Conservation (phyloP, 148 eudicot genomes). For the Amaranthus palmeri region DNA sequence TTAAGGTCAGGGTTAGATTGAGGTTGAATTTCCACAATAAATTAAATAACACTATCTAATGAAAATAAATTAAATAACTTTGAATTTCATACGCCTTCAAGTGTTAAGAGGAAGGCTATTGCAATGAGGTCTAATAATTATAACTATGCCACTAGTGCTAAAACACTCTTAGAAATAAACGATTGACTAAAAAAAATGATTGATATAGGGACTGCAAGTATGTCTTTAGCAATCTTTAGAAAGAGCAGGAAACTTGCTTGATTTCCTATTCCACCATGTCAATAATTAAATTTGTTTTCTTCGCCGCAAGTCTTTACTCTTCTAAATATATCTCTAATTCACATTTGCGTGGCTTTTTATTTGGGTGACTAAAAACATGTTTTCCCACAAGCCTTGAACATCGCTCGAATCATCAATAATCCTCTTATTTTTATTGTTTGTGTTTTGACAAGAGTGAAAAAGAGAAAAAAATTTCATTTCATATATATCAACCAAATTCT, state of each 20-base stretch:
- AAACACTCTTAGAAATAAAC: conserved; percentile 10
- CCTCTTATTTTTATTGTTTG: neutral
- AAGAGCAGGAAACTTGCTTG: conserved; percentile 10
- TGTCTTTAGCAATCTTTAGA: conserved; percentile 6
- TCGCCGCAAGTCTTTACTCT: neutral
- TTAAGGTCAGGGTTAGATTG: neutral
- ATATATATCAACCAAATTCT: conserved; percentile 3
- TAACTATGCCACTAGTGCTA: conserved; percentile 7
- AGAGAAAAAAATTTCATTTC: neutral
- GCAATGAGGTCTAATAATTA: neutral
- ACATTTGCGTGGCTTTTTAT: neutral
- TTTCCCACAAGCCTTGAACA: conserved; percentile 7
- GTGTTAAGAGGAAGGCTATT: conserved; percentile 6
- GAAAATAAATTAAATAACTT: too few species aligned
- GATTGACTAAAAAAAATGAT: neutral
- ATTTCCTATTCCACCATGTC: neutral
- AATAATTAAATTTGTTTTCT: neutral
- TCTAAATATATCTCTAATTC: conserved; percentile 11
- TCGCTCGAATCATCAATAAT: neutral
- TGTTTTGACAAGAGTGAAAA: neutral
- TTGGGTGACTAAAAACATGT: neutral
- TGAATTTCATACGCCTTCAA: neutral
- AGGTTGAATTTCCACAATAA: neutral
- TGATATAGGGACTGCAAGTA: conserved; percentile 1
- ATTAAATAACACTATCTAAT: too few species aligned